These are phyloP conservation scores for Boechera stricta DNA, from an alignment of 345 rosid species.

Conservation along the genomic window DNA sequence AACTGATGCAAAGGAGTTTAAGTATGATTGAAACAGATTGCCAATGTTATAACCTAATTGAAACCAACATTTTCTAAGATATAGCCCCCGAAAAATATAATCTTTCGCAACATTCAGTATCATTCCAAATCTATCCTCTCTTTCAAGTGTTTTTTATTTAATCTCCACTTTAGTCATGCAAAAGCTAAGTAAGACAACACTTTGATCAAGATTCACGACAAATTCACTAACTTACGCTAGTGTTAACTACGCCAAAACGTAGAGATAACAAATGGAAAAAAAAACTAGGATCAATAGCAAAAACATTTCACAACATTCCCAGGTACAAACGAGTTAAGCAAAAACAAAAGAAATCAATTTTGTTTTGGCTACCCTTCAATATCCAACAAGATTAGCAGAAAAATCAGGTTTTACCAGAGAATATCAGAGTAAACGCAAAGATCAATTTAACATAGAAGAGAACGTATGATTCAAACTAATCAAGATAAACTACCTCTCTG, in stretches of 20 bases:
- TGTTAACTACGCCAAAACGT: conserved; percentile 7
- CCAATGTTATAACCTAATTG: not conserved
- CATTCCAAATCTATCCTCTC: not conserved
- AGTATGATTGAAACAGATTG: not conserved
- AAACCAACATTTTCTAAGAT: conserved; percentile 15
- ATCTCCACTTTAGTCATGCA: not conserved
- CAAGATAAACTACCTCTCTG: not conserved
- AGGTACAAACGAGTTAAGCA: not conserved
- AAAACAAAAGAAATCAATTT: not conserved
- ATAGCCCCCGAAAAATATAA: not conserved
- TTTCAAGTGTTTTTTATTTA: not conserved
- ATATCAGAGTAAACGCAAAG: not conserved
- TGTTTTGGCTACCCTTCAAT: not conserved
- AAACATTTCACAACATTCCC: conserved; percentile 13
- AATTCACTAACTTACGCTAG: not conserved
- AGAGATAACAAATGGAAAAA: not conserved
- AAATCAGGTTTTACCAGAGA: not conserved
- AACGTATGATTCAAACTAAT: too few species aligned
- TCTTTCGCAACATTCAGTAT: not conserved
- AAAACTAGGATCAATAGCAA: not conserved
- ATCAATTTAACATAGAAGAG: not conserved
- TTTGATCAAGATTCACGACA: conserved; percentile 14
- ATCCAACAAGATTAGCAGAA: conserved; percentile 16
- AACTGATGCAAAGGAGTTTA: not conserved
- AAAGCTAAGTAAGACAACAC: not conserved